Evolutionary conservation across 495 filamentous ascomycete genomes (phyloP).

Genomic region (Aspergillus cavernicola): DNA sequence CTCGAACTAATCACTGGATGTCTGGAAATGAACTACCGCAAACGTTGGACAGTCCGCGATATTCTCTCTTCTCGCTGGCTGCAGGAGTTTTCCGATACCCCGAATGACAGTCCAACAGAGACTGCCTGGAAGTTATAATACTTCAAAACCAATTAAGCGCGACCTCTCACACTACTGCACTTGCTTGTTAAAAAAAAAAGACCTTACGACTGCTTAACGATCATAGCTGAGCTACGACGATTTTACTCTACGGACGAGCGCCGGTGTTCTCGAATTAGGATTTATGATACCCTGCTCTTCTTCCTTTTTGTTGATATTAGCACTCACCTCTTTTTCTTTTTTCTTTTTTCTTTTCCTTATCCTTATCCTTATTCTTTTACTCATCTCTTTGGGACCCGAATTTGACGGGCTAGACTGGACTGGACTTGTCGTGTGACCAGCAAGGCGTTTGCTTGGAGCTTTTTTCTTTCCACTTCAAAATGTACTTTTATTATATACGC

Average conservation of each 20-base stretch:
- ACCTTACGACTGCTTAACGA: not conserved
- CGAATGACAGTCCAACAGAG: slow-evolving; percentile 28
- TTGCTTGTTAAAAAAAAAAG: too few relatives aligned
- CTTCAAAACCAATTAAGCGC: too few relatives aligned
- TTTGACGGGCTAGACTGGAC: not conserved
- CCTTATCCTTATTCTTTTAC: not conserved
- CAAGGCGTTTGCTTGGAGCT: not conserved
- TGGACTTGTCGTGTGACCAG: not conserved
- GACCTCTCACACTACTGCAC: too few relatives aligned
- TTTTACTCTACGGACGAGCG: slow-evolving; percentile 13
- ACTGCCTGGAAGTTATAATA: slow-evolving; percentile 37
- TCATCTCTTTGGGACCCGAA: not conserved
- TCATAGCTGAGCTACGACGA: slow-evolving; percentile 15
- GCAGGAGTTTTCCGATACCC: slow-evolving; percentile 26
- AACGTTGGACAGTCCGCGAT: slow-evolving; percentile 51
- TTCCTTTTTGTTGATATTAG: not conserved
- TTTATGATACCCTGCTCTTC: slow-evolving; percentile 25
- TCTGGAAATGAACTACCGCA: slow-evolving; percentile 47
- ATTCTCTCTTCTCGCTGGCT: slow-evolving; percentile 58
- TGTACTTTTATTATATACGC: not conserved
- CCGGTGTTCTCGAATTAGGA: slow-evolving; percentile 25
- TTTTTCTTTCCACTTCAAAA: not conserved
- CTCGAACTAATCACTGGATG: slow-evolving; percentile 52
- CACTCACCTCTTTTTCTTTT: slow-evolving; percentile 7
- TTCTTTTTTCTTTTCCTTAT: slow-evolving; percentile 8